phyloP scores from a whole-genome alignment of 2,329 filamentous ascomycete species.

The Coleophoma cylindrospora region DNA sequence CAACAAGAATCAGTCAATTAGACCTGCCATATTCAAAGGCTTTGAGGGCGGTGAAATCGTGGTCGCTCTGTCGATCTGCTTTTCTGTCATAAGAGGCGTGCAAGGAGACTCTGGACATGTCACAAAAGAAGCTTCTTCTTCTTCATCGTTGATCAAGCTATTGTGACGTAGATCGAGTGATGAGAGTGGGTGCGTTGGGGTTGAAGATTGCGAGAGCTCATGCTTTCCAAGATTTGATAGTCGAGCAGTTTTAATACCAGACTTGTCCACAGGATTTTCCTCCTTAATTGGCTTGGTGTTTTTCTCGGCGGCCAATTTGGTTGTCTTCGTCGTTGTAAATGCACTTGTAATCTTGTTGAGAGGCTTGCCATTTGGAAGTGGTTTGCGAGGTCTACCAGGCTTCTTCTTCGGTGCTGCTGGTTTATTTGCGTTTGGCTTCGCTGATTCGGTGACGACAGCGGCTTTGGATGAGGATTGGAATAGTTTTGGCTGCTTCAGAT shows the following conservation, averaged over 20 bases:
- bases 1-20: background rate
- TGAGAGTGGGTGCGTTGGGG: constrained; percentile 14
- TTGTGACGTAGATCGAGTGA: constrained; percentile 17
- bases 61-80: background rate
- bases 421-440: constrained; percentile 3
- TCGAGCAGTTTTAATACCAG: constrained; percentile 1
- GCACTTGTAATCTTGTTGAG: constrained; percentile 20
- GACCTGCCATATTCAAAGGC: background rate
- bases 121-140: background rate
- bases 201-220: constrained; percentile 5
- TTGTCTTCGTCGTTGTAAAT: constrained; percentile 19
- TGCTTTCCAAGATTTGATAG: constrained; percentile 15
- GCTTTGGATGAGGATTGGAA: constrained; percentile 14
- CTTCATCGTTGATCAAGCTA: constrained; percentile 4
- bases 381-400: constrained; percentile 12
- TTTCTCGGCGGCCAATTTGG: constrained; percentile 9
- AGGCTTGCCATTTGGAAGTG: constrained; percentile 15
- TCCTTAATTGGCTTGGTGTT: constrained; percentile 4
- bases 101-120: background rate
- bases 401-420: constrained; percentile 12
- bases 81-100: background rate
- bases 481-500: constrained; percentile 48
- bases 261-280: background rate
- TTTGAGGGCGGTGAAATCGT: background rate
- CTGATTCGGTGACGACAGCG: constrained; percentile 2